A percentile compares a stretch with the other conserved stretches of the same genome.
phyloP scores from a whole-genome alignment of 192 early-diverging fungal genomes.

The Backusella sp. region DNA sequence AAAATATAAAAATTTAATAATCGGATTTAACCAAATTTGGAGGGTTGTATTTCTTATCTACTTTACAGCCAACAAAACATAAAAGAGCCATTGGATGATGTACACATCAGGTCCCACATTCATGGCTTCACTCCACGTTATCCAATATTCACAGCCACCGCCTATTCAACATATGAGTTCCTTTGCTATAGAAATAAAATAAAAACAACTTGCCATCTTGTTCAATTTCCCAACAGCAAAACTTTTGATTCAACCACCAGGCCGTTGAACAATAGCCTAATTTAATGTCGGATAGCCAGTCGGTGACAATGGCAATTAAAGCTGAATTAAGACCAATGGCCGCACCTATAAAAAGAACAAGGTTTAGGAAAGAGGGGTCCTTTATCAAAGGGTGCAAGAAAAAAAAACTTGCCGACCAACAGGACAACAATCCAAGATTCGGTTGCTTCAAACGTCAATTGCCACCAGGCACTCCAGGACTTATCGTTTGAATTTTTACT shows the following conservation, averaged over 20 bases:
- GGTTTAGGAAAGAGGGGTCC: too few species aligned
- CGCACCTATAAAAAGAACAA: slow-evolving; percentile 30
- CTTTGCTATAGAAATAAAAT: too few species aligned
- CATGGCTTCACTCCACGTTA: slow-evolving; percentile 64
- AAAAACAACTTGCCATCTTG: slow-evolving; percentile 44
- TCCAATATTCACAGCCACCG: slow-evolving; percentile 66
- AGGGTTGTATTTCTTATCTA: neutral
- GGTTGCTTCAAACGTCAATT: slow-evolving; percentile 63
- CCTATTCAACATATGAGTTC: slow-evolving; percentile 17
- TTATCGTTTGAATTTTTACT: slow-evolving; percentile 33
- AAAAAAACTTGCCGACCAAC: slow-evolving; percentile 59
- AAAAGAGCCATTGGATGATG: slow-evolving; percentile 78
- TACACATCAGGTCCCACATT: slow-evolving; percentile 46
- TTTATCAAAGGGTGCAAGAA: too few species aligned
- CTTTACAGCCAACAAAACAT: slow-evolving; percentile 65
- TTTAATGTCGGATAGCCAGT: slow-evolving; percentile 90
- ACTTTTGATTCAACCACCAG: slow-evolving; percentile 91
- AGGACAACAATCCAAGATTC: slow-evolving; percentile 87
- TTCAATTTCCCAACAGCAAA: slow-evolving; percentile 87
- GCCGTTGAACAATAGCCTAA: slow-evolving; percentile 76
- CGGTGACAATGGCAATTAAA: slow-evolving; percentile 85
- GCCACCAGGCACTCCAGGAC: slow-evolving; percentile 51
- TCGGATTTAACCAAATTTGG: neutral
- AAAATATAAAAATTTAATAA: slow-evolving; percentile 4
- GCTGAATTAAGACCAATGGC: slow-evolving; percentile 83